Percentiles rank a stretch among this genome's conserved stretches.
Evolutionary conservation across 2,329 filamentous ascomycete species (phyloP).

Genomic region (Pseudogymnoascus sp.): DNA sequence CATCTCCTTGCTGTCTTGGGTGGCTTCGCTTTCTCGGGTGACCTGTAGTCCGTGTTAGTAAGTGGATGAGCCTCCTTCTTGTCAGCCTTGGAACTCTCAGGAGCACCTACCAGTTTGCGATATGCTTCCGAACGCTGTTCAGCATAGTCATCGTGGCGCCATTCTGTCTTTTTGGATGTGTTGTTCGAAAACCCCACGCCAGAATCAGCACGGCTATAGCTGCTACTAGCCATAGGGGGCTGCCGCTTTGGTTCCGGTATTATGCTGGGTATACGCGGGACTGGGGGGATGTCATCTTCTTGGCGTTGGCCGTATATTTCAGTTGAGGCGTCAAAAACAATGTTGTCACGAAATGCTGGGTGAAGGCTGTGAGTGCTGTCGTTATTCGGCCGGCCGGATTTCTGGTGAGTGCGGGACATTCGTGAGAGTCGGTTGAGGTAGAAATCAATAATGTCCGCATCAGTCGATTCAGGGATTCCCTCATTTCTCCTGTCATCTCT

Average conservation of each 20-base stretch:
- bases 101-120: conserved; percentile 6
- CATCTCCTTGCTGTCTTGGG: background rate
- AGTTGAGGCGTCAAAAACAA: background rate
- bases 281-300: background rate
- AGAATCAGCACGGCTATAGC: background rate
- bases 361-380: background rate
- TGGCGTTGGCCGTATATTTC: background rate
- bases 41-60: background rate
- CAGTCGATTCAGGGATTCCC: background rate
- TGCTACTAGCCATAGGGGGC: background rate
- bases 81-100: background rate
- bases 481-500: background rate
- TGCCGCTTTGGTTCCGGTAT: background rate
- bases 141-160: background rate
- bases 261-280: background rate
- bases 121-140: conserved; percentile 8
- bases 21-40: background rate
- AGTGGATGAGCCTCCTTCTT: background rate
- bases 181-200: background rate
- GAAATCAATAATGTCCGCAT: background rate
- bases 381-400: background rate
- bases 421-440: background rate
- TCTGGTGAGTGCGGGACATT: background rate
- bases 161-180: background rate
- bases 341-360: background rate